Evolutionary conservation across 352 stramenopile genomes (phyloP), one percentile per base, ranked within the genome.

Genomic region (Achlya hypogyna): DNA sequence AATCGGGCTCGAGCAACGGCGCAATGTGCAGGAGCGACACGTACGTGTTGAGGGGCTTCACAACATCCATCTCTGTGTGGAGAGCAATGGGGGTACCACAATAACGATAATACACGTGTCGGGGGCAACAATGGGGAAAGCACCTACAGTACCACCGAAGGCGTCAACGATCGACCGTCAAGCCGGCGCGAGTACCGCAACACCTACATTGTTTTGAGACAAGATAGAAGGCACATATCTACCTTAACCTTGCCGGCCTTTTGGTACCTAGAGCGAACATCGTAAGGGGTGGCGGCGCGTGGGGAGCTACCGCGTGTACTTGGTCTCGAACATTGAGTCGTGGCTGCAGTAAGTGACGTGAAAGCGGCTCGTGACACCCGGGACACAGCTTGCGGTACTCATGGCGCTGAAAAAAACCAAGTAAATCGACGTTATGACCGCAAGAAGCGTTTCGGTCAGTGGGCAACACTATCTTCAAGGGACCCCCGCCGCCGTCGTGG

Each of bases 121-220:
- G 72, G 2, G 76, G 76, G 53, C 78, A 86, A 62, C 78, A 86
- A 40, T 86, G 78, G 1, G 78, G 78, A 69, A 86, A 86, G 51
- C 78, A 86, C 31, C 49, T 56, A 56, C 16, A 10, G n/a, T 3
- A 20, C 14, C 31, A 27, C 18, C 2, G 25, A 56, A 56, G 10
- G 25, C 31, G 31, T 20, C 31, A 10, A 12, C 31, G 25, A 12
- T 10, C 2, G 2, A 56, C 1, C 25, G 2, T 3, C 25, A 22
- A 1, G 49, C 31, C 2, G n/a, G n/a, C n/a, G n/a, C n/a, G n/a
- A n/a, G 8, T 56, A 56, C 10, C 76, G 78, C 32, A 83, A 35
- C 32, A 83, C 75, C 78, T 86, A 73, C n/a, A n/a, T n/a, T n/a
- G n/a, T n/a, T n/a, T n/a, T n/a, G n/a, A n/a, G n/a, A n/a, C n/a